Evolutionary conservation across 2,329 filamentous ascomycete genomes (phyloP), one percentile per base, ranked within the genome.

Genomic region (Aspergillus tubingensis): DNA sequence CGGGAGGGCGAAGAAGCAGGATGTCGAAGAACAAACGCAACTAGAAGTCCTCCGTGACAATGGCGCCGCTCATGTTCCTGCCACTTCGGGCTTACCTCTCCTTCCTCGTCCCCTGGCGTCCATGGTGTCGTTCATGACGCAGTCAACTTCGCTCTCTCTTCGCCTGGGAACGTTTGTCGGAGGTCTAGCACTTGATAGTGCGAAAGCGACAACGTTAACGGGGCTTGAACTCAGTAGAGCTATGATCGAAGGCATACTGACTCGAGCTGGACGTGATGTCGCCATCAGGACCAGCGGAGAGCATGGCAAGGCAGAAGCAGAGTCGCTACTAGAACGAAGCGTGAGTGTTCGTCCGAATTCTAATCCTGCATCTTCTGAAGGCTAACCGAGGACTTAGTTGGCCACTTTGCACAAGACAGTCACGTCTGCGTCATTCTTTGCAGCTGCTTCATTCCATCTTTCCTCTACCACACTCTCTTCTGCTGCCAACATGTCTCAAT

Each of bases 231-330:
- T 81, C 47, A 78, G 77, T 59, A 74, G 79, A 58, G 77, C 76
- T 17, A 71, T 80, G 13, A 72, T 80, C n/a, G 79, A 81, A 62
- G 72, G 73, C 17, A 76, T 81, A 43, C 62, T 81, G 54, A 75
- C 76, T 5, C 71, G 76, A 27, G 79, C 79, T 19, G 79, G 79
- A 11, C 73, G 74, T 49, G 79, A 81, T 72, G 74, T 81, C 51
- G 74, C 75, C 3, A 66, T 72, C 51, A 72, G 68, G 66, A 82
- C 72, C 66, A 81, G 84, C 38, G 82, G 88, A 30, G 73, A 75
- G 36, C 72, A 75, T 71, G 75, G 76, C 7, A 71, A 75, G 63
- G 64, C 66, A 57, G 72, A 80, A 63, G 78, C 80, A 15, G 80
- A 80, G 62, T 76, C 76, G 30, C 64, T 81, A 21, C 67, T 81